These are phyloP conservation scores for Phyllosticta citribraziliensis DNA, from an alignment of 2,329 filamentous ascomycete genomes.

Conservation along the genomic window DNA sequence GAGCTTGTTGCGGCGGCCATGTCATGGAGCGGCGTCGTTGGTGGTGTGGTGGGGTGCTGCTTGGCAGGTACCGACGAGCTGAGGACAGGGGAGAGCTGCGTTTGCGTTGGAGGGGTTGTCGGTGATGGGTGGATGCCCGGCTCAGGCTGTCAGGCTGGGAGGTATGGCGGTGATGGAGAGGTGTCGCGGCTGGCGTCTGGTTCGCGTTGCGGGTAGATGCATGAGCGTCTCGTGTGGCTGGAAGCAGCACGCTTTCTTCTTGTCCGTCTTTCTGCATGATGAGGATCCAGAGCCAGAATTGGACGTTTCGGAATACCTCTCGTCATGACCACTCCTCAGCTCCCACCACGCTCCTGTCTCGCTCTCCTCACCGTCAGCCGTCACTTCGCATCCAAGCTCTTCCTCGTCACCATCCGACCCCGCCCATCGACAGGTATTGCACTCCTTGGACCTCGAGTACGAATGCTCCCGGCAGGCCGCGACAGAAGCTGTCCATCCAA, in stretches of 20 bases:
- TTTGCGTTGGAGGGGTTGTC: not conserved
- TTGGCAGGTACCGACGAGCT: not conserved
- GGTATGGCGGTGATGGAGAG: not conserved
- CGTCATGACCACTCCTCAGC: too few relatives aligned
- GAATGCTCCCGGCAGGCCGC: not conserved
- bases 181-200: not conserved
- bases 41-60: not conserved
- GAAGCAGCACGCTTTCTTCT: not conserved
- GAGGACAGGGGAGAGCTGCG: not conserved
- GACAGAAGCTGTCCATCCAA: not conserved
- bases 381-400: too few relatives aligned
- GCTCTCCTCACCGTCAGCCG: too few relatives aligned
- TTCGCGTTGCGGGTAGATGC: not conserved
- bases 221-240: not conserved
- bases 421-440: too few relatives aligned
- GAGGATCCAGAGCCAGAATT: too few relatives aligned
- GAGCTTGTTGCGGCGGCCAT: not conserved
- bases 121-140: not conserved
- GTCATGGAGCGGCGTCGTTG: not conserved
- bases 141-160: not conserved
- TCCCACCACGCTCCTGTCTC: too few relatives aligned
- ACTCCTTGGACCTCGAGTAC: too few relatives aligned
- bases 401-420: too few relatives aligned
- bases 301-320: too few relatives aligned
- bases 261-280: not conserved